A percentile compares a stretch with the other conserved stretches of the same genome.
These are phyloP conservation scores for Trypanosoma avium DNA, from an alignment of 208 protist genomes.

Conservation along the genomic window DNA sequence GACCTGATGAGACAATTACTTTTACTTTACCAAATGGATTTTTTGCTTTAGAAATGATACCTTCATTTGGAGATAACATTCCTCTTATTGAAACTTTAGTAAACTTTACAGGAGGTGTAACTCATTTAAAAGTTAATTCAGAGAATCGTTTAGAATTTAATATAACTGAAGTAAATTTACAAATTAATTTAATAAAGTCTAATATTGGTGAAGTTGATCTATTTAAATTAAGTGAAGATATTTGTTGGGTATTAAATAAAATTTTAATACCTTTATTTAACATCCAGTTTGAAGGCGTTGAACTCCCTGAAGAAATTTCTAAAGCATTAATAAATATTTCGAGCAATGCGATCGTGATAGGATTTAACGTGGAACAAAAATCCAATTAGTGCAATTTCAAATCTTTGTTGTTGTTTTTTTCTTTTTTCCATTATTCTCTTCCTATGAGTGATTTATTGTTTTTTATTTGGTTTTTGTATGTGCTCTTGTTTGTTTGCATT, in stretches of 20 bases:
- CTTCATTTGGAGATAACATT: constrained; percentile 1
- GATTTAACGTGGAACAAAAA: constrained; percentile 23
- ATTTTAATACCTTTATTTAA: constrained; percentile 41
- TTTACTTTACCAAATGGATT: constrained; percentile 17
- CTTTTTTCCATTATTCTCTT: not conserved
- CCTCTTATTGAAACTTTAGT: constrained; percentile 16
- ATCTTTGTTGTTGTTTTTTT: not conserved
- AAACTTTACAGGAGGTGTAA: constrained; percentile 34
- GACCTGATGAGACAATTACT: constrained; percentile 1
- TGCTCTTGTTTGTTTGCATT: too few relatives aligned
- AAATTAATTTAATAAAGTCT: constrained; percentile 32
- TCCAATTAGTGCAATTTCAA: not conserved
- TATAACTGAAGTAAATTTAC: constrained; percentile 27
- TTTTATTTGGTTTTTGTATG: too few relatives aligned
- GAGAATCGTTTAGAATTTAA: constrained; percentile 22
- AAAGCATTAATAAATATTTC: constrained; percentile 32
- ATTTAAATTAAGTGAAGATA: constrained; percentile 17
- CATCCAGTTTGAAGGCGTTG: constrained; percentile 19
- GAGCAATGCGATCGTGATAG: constrained; percentile 11
- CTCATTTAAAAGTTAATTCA: constrained; percentile 22
- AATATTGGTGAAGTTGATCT: constrained; percentile 42
- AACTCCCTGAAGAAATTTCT: constrained; percentile 30
- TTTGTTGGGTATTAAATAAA: constrained; percentile 28
- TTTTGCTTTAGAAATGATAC: constrained; percentile 30
- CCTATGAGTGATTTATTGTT: too few relatives aligned